Evolutionary conservation across 2,329 filamentous ascomycete genomes (phyloP).

Genomic region (Botrytis medusae): DNA sequence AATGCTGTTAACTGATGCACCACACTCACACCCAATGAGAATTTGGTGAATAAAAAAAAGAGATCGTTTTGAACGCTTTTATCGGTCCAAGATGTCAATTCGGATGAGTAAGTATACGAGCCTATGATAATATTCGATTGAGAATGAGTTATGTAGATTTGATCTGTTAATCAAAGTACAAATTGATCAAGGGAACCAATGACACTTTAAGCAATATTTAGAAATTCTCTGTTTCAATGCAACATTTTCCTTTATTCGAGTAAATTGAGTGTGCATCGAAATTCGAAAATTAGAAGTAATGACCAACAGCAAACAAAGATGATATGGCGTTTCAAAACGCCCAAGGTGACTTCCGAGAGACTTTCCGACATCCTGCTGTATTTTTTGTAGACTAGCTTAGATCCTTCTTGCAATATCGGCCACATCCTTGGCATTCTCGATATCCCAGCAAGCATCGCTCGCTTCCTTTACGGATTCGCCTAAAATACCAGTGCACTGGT

Average conservation of each 20-base stretch:
- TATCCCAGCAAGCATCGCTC: constrained; percentile 40
- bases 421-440: constrained; percentile 40
- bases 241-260: not conserved
- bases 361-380: not conserved
- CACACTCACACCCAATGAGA: not conserved
- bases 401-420: constrained; percentile 16
- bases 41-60: not conserved
- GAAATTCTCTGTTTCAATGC: not conserved
- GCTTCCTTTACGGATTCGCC: constrained; percentile 42
- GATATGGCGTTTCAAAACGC: not conserved
- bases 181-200: too few relatives aligned
- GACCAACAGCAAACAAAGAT: not conserved
- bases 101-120: not conserved
- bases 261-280: not conserved
- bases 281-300: not conserved
- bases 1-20: not conserved
- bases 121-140: not conserved
- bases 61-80: not conserved
- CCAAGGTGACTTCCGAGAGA: not conserved
- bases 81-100: not conserved
- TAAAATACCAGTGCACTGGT: constrained; percentile 47
- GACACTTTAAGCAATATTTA: not conserved
- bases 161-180: not conserved
- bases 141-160: too few relatives aligned
- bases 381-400: not conserved